These are phyloP conservation scores for Mimosa bimucronata DNA, from an alignment of 306 rosid species.

Conservation along the genomic window DNA sequence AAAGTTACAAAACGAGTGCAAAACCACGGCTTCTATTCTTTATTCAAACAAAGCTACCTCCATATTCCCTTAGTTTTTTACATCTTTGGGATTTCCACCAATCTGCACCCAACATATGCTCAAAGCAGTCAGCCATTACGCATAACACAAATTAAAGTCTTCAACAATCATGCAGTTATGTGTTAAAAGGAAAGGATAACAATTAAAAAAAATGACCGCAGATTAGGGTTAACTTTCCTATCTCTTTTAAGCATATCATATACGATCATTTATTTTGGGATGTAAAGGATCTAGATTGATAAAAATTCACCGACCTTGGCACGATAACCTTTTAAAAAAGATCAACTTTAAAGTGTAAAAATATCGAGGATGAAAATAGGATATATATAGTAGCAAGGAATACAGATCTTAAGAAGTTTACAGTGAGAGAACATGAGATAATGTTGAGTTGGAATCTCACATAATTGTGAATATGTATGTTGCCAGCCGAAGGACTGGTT, in stretches of 20 bases:
- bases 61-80: slow-evolving; percentile 54
- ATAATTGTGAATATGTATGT: not conserved
- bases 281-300: not conserved
- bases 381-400: slow-evolving; percentile 8
- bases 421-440: slow-evolving; percentile 10
- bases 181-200: not conserved
- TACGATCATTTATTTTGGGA: not conserved
- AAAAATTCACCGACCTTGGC: slow-evolving; percentile 13
- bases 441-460: slow-evolving; percentile 45
- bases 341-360: not conserved
- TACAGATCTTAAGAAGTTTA: slow-evolving; percentile 12
- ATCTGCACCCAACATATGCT: slow-evolving; percentile 45
- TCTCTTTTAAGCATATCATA: not conserved
- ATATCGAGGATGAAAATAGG: slow-evolving; percentile 19
- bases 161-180: not conserved
- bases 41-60: slow-evolving; percentile 50
- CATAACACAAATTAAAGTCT: not conserved
- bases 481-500: slow-evolving; percentile 32
- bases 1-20: slow-evolving; percentile 34
- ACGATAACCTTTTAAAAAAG: not conserved
- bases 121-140: not conserved
- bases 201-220: too few relatives aligned
- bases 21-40: slow-evolving; percentile 43
- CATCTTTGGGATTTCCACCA: slow-evolving; percentile 44
- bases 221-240: not conserved